These are phyloP conservation scores for Imleria badia DNA, from an alignment of 768 basidiomycete genomes.

Conservation along the genomic window DNA sequence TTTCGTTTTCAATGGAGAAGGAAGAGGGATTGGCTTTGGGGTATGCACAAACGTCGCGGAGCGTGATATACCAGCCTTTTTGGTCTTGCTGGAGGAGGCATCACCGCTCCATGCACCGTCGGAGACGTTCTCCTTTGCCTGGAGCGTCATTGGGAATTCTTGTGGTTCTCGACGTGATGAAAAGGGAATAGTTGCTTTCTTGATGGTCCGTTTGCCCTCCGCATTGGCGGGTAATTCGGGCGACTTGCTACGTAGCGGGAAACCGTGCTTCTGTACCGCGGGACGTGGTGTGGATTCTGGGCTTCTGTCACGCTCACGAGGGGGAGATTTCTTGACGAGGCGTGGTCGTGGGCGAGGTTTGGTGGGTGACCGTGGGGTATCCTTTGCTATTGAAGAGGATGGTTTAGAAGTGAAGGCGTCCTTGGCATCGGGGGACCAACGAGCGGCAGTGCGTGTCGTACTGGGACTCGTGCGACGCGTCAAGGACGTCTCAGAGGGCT, in stretches of 20 bases:
- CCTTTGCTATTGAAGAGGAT: neutral
- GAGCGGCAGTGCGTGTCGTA: neutral
- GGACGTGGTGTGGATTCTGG: slow-evolving; percentile 21
- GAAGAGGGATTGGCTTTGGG: slow-evolving; percentile 15
- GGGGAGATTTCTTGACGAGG: neutral
- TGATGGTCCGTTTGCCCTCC: neutral
- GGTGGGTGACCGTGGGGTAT: neutral
- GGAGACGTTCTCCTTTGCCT: slow-evolving; percentile 24
- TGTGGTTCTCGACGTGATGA: slow-evolving; percentile 14
- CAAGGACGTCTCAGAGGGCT: neutral
- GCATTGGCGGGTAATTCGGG: neutral
- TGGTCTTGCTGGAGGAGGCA: slow-evolving; percentile 5
- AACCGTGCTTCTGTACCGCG: neutral
- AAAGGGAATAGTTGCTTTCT: slow-evolving; percentile 10
- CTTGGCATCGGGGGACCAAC: neutral
- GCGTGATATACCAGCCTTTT: slow-evolving; percentile 15
- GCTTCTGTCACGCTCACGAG: slow-evolving; percentile 5
- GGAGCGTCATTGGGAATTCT: slow-evolving; percentile 24
- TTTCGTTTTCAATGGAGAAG: slow-evolving; percentile 20
- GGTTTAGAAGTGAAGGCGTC: slow-evolving; percentile 6
- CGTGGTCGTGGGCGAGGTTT: slow-evolving; percentile 19
- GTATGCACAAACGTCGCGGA: neutral
- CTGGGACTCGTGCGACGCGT: slow-evolving; percentile 6
- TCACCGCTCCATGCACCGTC: slow-evolving; percentile 13
- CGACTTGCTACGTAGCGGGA: slow-evolving; percentile 6